phyloP scores from a whole-genome alignment of 306 rosid species.

The Canavalia gladiata region DNA sequence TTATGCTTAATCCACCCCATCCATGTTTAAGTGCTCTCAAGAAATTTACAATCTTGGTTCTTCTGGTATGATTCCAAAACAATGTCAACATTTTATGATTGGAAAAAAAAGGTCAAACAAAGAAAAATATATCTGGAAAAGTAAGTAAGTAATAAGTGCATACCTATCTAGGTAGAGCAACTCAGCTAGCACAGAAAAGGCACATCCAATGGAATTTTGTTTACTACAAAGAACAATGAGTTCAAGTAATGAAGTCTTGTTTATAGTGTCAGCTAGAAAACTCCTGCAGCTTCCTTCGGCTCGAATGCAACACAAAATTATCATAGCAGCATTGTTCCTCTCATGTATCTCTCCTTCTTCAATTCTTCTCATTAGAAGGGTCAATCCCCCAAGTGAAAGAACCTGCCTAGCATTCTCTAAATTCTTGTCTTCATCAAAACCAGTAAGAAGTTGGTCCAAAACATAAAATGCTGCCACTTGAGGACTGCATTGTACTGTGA shows the following conservation, averaged over 20 bases:
- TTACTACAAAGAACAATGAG: constrained; percentile 66
- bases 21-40: constrained; percentile 74
- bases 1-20: constrained; percentile 68
- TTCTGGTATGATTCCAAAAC: constrained; percentile 57
- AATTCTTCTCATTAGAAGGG: constrained; percentile 62
- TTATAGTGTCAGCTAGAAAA: constrained; percentile 69
- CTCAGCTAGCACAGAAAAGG: constrained; percentile 65
- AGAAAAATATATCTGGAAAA: not conserved
- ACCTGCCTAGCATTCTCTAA: constrained; percentile 83
- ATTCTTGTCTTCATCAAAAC: constrained; percentile 89
- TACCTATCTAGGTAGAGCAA: constrained; percentile 79
- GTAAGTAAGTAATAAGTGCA: not conserved
- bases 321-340: constrained; percentile 59
- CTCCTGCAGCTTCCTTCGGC: constrained; percentile 85
- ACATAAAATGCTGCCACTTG: constrained; percentile 79
- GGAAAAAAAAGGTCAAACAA: not conserved
- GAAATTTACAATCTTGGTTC: constrained; percentile 62
- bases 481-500: constrained; percentile 78
- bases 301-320: constrained; percentile 66
- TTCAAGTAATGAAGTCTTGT: constrained; percentile 66
- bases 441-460: constrained; percentile 77
- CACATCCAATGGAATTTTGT: constrained; percentile 53
- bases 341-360: constrained; percentile 70
- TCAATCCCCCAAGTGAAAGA: constrained; percentile 80
- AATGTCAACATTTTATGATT: constrained; percentile 36